These are phyloP conservation scores for Penicillium antarcticum DNA, from an alignment of 495 filamentous ascomycete genomes.

Conservation along the genomic window DNA sequence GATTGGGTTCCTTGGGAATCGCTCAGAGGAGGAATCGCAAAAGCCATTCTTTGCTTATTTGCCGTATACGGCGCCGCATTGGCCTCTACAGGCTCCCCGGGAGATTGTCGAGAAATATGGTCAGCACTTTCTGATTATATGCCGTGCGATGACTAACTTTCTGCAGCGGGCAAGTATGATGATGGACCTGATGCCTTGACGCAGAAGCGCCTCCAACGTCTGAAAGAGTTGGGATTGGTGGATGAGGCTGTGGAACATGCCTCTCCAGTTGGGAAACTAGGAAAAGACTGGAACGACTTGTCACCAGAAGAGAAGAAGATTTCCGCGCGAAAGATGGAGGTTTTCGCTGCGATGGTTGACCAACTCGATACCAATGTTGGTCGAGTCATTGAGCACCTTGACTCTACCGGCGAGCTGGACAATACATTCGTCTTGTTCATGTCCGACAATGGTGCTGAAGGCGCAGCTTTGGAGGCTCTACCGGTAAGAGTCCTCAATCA, in stretches of 20 bases:
- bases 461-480: conserved; percentile 30
- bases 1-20: conserved; percentile 36
- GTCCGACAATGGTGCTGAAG: conserved; percentile 56
- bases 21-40: conserved; percentile 33
- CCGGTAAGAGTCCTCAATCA: background rate
- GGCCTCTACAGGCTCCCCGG: conserved; percentile 39
- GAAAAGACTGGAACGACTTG: conserved; percentile 13
- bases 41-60: conserved; percentile 43
- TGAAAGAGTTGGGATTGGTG: conserved; percentile 36
- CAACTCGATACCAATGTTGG: conserved; percentile 51
- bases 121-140: background rate
- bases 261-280: conserved; percentile 11
- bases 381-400: conserved; percentile 44
- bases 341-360: conserved; percentile 57
- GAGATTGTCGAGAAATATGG: conserved; percentile 34
- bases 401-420: conserved; percentile 49
- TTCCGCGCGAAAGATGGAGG: conserved; percentile 50
- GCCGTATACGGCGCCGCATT: conserved; percentile 44
- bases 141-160: background rate
- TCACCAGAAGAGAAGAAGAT: conserved; percentile 19
- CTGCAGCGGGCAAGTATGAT: conserved; percentile 31
- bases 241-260: conserved; percentile 28
- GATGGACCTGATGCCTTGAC: conserved; percentile 39
- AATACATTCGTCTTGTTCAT: conserved; percentile 56
- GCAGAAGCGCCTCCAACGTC: conserved; percentile 24